Base-by-base conservation (phyloP, 2,329 filamentous ascomycete species). In the Sclerotinia trifoliorum region DNA sequence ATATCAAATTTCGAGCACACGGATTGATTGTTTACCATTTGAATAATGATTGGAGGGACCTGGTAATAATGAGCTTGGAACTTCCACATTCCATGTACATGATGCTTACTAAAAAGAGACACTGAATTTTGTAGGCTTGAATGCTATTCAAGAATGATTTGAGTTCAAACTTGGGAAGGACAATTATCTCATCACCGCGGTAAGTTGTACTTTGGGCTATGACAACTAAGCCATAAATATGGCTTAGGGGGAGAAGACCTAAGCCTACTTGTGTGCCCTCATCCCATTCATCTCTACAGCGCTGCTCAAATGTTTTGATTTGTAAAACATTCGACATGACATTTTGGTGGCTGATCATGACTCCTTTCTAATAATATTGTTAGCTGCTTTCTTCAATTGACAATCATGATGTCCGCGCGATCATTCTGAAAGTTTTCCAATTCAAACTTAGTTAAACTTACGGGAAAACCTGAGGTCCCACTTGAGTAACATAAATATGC, bases 171-270 rank as follows among this genome's bases (percentile, higher is more conserved):
- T 90, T 92, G 55, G 85, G 88, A 49, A 95, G 82, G 6, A 94
- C 84, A 64, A 95, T 83, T 13, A 90, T 83, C 68, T 88, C 86
- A 72, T 95, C 92, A 13, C 92, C 92, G 52, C 89, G 85, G 76
- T 88, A 94, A 2, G 87, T 81, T 35, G 84, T 84, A 1, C 82
- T 79, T 77, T 92, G 88, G 54, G 86, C 87, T 69, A 93, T 86
- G 21, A 93, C 86, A 6, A 93, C 86, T 48, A 95, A 80, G 5
- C 87, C 87, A 77, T 94, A 96, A 71, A 95, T 95, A 75, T 96
- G 92, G 72, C 90, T 93, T 75, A 97, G 93, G 0, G 94, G 93
- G n/a, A 97, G 79, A 67, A 96, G 89, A 1, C 90, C 91, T 7
- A 97, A 79, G 39, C 29, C 68, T 5, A 77, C 73, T 65, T 75